Base-by-base conservation (phyloP, 2,329 filamentous ascomycete genomes). In the Cladophialophora immunda region DNA sequence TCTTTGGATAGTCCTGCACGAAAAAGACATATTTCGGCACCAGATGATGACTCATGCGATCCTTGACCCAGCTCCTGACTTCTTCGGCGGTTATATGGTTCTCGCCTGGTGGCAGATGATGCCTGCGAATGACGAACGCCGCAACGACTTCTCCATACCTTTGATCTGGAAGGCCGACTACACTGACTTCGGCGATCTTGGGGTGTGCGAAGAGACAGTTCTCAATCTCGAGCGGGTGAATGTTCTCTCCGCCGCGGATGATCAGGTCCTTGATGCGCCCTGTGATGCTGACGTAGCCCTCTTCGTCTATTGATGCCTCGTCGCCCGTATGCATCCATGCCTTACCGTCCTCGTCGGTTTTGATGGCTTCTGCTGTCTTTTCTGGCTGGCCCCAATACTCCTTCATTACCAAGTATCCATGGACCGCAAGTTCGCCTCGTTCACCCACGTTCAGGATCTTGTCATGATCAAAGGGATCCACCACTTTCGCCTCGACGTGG, bases 231-330 rank as follows among this genome's bases (percentile, higher is more conserved):
- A 97, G 83, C 0, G 95, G 95, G 77, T 97, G 92, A 64, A 97
- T 97, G 77, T 99, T 99, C 78, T 98, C 95, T 27, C 95, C 95
- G 30, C 92, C 94, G 29, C 93, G 87, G 76, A 98, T 98, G 73
- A 99, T 97, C 62, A 98, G 80, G 76, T 99, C 95, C 79, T 98
- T 98, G 76, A 74, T 74, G 7, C 73, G 66, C 3, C 73, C 73
- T 3, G 73, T 97, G 75, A 98, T 97, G 72, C 87, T 86, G 1
- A 97, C 87, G 76, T 93, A 98, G 1, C 94, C 95, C 75, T 81
- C 72, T 77, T 80, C 80, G 78, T 97, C 30, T 86, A 98, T 96
- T 60, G 83, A 81, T 1, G 93, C 95, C 81, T 98, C 94, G 75
- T 99, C 95, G 22, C 95, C 95, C 0, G 91, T 96, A 79, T 89